Evolutionary conservation across 75 land plant species (phyloP).

Genomic region (Picea glauca): DNA sequence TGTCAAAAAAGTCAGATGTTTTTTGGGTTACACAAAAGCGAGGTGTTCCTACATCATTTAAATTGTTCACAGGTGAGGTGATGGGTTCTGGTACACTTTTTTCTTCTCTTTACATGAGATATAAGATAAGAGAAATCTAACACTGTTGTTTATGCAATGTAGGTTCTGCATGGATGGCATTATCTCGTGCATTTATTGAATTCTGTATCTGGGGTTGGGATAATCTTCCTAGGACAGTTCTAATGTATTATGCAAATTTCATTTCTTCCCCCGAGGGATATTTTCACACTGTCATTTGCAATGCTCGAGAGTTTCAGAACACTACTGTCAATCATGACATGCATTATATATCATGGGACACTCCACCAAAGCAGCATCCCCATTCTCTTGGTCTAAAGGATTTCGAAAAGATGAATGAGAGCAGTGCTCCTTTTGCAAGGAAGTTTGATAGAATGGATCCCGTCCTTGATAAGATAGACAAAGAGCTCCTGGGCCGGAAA

Average conservation of each 20-base stretch:
- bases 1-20: constrained; percentile 71
- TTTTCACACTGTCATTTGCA: constrained; percentile 83
- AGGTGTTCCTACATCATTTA: constrained; percentile 81
- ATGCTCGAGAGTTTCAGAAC: constrained; percentile 56
- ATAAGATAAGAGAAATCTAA: neutral
- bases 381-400: constrained; percentile 48
- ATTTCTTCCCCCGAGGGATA: constrained; percentile 80
- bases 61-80: constrained; percentile 72
- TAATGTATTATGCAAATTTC: constrained; percentile 90
- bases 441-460: constrained; percentile 57
- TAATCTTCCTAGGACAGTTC: constrained; percentile 65
- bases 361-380: constrained; percentile 83
- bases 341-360: constrained; percentile 82
- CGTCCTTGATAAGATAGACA: constrained; percentile 62
- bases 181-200: constrained; percentile 68
- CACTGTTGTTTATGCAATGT: neutral
- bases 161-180: constrained; percentile 86
- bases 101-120: neutral
- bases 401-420: constrained; percentile 49
- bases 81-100: neutral
- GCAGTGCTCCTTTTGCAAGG: constrained; percentile 78
- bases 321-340: constrained; percentile 77
- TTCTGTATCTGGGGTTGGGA: constrained; percentile 81
- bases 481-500: constrained; percentile 41
- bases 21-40: constrained; percentile 79